These are phyloP conservation scores for Termitomyces sp. DNA, from an alignment of 768 basidiomycete genomes.

Conservation along the genomic window DNA sequence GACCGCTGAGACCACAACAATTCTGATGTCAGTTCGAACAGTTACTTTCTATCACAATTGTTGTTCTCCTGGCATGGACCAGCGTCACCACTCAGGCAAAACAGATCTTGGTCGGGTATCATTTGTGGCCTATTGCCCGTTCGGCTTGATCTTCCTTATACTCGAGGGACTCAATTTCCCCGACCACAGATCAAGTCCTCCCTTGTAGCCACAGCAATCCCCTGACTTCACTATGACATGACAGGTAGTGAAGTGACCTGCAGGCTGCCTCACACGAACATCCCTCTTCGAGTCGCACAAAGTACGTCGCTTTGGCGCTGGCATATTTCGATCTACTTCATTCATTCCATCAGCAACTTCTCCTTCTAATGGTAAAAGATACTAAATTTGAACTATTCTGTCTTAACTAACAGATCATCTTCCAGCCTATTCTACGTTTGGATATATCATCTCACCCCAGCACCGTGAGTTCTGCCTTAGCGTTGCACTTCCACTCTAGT, in stretches of 20 bases:
- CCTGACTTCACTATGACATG: no score
- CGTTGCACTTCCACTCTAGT: neutral
- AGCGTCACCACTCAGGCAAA: no score
- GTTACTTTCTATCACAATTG: neutral
- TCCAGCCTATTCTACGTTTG: neutral
- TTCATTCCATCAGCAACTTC: neutral
- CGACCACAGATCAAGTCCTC: no score
- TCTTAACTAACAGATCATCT: neutral
- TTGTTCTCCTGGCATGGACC: neutral
- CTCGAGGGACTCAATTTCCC: no score
- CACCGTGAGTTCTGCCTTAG: neutral
- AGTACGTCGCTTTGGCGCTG: neutral
- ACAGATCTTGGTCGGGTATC: no score
- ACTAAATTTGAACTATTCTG: neutral
- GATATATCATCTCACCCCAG: neutral
- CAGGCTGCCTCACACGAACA: neutral
- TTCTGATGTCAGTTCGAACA: neutral
- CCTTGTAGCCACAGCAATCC: neutral
- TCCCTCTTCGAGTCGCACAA: neutral
- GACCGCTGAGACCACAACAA: neutral
- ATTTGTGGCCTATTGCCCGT: no score
- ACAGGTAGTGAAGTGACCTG: no score
- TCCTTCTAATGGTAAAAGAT: neutral
- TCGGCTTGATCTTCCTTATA: no score
- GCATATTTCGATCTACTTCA: neutral